These are phyloP conservation scores for Amesomyces nigricolor DNA, from an alignment of 2,329 filamentous ascomycete species.

Conservation along the genomic window DNA sequence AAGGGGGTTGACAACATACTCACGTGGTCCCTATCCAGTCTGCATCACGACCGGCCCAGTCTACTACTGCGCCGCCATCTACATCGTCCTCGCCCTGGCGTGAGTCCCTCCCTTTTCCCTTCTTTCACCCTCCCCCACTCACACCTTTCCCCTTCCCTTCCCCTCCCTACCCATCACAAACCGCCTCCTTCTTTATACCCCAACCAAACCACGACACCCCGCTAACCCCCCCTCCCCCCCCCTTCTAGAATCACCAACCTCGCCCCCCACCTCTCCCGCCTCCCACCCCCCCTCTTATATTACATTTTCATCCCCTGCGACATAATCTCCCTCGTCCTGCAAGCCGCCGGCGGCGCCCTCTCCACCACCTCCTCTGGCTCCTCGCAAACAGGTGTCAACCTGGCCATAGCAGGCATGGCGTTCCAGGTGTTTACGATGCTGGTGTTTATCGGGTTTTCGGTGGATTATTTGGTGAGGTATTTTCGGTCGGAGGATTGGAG, in stretches of 20 bases:
- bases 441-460: conserved; percentile 39
- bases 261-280: conserved; percentile 26
- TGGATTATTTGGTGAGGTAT: conserved; percentile 36
- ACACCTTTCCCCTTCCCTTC: no score
- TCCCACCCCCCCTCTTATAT: conserved; percentile 31
- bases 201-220: background rate
- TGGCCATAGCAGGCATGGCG: conserved; percentile 46
- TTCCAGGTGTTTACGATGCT: conserved; percentile 47
- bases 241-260: conserved; percentile 26
- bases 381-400: conserved; percentile 39
- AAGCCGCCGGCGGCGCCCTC: conserved; percentile 46
- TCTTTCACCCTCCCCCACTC: no score
- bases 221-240: background rate
- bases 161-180: no score
- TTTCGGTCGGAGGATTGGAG: conserved; percentile 14
- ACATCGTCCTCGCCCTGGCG: conserved; percentile 52
- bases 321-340: conserved; percentile 45
- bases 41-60: conserved; percentile 53
- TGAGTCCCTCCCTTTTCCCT: conserved; percentile 18
- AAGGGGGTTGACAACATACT: background rate
- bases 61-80: conserved; percentile 59
- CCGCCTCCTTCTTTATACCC: background rate
- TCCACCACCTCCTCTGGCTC: conserved; percentile 33
- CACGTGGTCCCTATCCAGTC: conserved; percentile 31
- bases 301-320: conserved; percentile 45